A percentile compares a stretch with the other conserved stretches of the same genome.
Conservation (phyloP, 176 grass and related monocot genomes). For the Cocos nucifera region DNA sequence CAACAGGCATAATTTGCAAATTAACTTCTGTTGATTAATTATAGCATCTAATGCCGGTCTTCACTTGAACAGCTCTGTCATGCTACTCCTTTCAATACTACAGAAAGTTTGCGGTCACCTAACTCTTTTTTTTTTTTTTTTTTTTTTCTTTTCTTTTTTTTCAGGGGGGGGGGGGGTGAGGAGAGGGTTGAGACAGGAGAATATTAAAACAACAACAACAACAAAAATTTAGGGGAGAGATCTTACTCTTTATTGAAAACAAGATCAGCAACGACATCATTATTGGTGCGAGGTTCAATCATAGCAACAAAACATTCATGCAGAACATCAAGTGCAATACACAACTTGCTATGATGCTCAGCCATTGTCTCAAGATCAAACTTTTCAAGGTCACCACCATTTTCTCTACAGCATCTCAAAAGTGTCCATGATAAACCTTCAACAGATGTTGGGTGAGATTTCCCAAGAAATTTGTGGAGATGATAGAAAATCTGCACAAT, state of each 20-base stretch:
- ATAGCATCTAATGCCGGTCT: too few species aligned
- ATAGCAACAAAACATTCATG: conserved; percentile 76
- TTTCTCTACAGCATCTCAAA: conserved; percentile 44
- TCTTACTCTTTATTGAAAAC: conserved; percentile 74
- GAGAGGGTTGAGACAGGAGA: background rate
- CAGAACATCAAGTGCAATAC: conserved; percentile 56
- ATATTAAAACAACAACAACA: conserved; percentile 14
- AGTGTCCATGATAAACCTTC: conserved; percentile 53
- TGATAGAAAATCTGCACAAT: conserved; percentile 38
- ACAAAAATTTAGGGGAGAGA: background rate
- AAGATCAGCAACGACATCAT: conserved; percentile 59
- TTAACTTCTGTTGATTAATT: too few species aligned
- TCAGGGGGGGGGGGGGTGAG: too few species aligned
- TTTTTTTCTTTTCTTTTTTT: too few species aligned
- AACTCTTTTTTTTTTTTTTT: too few species aligned
- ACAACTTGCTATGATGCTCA: conserved; percentile 49
- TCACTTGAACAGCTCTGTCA: too few species aligned
- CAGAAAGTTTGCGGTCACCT: too few species aligned
- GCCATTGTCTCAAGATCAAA: conserved; percentile 31
- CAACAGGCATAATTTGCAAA: too few species aligned
- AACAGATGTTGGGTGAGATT: conserved; percentile 29
- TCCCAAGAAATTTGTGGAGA: conserved; percentile 41
- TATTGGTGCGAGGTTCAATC: conserved; percentile 50
- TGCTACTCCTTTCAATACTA: too few species aligned
- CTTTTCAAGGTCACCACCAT: conserved; percentile 10